phyloP scores from a whole-genome alignment of 1,139 yeast species.

The Geotrichum fermentans region DNA sequence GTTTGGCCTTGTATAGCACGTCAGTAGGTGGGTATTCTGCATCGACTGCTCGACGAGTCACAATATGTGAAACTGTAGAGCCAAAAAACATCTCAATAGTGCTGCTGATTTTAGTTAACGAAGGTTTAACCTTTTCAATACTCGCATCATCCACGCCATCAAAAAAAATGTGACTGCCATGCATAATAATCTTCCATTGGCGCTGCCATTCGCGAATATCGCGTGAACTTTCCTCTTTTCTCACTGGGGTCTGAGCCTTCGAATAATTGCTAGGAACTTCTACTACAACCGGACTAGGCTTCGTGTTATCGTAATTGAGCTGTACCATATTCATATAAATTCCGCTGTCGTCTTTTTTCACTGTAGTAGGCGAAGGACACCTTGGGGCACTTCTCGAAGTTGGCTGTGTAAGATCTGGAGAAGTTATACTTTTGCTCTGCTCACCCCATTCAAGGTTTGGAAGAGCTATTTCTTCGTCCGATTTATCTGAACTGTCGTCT shows the following conservation, averaged over 20 bases:
- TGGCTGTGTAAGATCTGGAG: too few relatives aligned
- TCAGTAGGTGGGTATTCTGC: conserved; percentile 48
- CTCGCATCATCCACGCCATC: conserved; percentile 59
- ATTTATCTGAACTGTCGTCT: too few relatives aligned
- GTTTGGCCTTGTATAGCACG: conserved; percentile 60
- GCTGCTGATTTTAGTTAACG: conserved; percentile 35
- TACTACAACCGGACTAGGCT: conserved; percentile 20
- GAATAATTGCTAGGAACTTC: conserved; percentile 24
- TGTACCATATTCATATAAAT: conserved; percentile 1
- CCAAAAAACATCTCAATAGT: conserved; percentile 12
- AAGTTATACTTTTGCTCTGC: too few relatives aligned
- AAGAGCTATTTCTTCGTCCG: too few relatives aligned
- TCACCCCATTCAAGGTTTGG: too few relatives aligned
- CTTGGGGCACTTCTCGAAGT: too few relatives aligned
- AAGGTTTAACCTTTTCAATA: conserved; percentile 48
- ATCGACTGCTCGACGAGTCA: conserved; percentile 38
- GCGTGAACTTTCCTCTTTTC: too few relatives aligned
- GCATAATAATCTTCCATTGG: conserved; percentile 76
- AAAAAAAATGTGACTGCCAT: conserved; percentile 68
- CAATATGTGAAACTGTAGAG: conserved; percentile 1
- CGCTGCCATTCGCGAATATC: conserved; percentile 68
- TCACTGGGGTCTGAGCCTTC: too few relatives aligned
- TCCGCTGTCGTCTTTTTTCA: too few relatives aligned
- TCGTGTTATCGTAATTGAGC: conserved; percentile 3
- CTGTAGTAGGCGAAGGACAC: too few relatives aligned